phyloP scores from a whole-genome alignment of 2,329 filamentous ascomycete species.

The Cercospora beticola region DNA sequence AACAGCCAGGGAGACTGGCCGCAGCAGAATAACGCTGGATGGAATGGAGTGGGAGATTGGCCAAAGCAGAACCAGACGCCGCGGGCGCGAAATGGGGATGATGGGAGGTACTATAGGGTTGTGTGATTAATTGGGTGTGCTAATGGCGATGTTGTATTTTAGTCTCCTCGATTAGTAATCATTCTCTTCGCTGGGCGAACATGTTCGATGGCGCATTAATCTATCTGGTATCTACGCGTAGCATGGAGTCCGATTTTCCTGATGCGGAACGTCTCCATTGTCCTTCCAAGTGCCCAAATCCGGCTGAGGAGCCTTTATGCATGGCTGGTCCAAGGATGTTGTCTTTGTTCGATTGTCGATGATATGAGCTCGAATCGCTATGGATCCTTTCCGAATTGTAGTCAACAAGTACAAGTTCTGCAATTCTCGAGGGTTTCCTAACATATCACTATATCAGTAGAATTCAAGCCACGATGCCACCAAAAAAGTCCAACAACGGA shows the following conservation, averaged over 20 bases:
- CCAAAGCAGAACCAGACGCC: no score
- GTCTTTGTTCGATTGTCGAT: background rate
- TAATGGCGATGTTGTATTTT: no score
- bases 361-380: background rate
- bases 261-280: background rate
- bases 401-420: background rate
- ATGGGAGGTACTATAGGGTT: background rate
- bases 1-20: no score
- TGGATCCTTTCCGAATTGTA: no score
- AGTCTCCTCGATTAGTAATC: no score
- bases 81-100: background rate
- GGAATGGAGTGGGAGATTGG: no score
- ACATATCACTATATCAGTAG: no score
- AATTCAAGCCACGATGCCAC: background rate
- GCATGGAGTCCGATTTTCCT: background rate
- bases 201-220: no score
- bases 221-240: background rate
- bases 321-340: background rate
- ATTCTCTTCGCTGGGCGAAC: no score
- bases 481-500: background rate
- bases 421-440: background rate
- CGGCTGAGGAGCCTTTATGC: background rate
- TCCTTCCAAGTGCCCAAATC: background rate
- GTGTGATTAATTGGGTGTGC: background rate
- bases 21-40: no score